These are phyloP conservation scores for Areca catechu DNA, from an alignment of 176 grass and related monocot species.

Conservation along the genomic window DNA sequence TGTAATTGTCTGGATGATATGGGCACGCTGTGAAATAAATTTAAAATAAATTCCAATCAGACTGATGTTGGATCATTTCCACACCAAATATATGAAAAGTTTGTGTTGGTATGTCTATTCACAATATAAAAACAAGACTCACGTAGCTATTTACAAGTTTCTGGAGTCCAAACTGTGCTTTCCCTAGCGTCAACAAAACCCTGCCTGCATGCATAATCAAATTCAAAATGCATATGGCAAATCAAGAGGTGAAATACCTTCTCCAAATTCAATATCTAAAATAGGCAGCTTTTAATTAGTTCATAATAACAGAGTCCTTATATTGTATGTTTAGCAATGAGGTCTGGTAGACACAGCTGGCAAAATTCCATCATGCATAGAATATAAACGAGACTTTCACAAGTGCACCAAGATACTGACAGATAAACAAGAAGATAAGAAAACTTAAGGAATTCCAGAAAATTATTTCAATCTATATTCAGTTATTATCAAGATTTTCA, in stretches of 20 bases:
- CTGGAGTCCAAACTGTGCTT: conserved; percentile 78
- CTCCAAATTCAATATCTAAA: too few species aligned
- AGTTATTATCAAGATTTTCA: too few species aligned
- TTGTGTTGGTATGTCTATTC: conserved; percentile 7
- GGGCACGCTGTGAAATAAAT: conserved; percentile 40
- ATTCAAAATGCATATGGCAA: background rate
- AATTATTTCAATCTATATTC: too few species aligned
- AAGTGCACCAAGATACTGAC: background rate
- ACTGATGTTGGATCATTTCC: conserved; percentile 4
- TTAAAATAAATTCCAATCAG: too few species aligned
- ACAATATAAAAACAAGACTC: conserved; percentile 27
- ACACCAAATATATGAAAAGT: conserved; percentile 1
- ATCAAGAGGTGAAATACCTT: too few species aligned
- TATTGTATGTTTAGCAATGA: too few species aligned
- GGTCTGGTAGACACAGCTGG: too few species aligned
- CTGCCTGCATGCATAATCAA: conserved; percentile 43
- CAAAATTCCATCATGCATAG: too few species aligned
- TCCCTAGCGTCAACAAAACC: conserved; percentile 76
- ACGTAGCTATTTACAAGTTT: conserved; percentile 85
- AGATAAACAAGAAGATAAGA: conserved; percentile 11
- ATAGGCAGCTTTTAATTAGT: too few species aligned
- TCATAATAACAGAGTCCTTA: too few species aligned
- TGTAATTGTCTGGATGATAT: conserved; percentile 83
- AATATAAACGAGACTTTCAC: too few species aligned
- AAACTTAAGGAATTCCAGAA: background rate